These are phyloP conservation scores for Cercospora brassicicola DNA, from an alignment of 2,329 filamentous ascomycete species.

Conservation along the genomic window DNA sequence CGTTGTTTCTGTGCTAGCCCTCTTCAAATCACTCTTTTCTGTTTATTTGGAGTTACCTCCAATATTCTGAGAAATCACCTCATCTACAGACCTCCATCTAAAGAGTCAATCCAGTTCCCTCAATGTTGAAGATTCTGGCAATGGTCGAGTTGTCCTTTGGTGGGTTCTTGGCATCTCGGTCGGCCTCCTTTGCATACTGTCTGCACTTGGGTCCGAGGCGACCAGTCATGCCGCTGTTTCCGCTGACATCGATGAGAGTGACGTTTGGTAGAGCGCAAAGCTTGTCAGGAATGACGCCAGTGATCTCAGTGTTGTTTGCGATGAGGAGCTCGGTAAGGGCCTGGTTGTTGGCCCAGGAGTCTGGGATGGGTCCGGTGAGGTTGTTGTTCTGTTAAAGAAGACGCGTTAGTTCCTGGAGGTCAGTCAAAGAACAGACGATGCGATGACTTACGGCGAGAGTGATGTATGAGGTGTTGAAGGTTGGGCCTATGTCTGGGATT, in stretches of 20 bases:
- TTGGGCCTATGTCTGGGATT: not conserved
- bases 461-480: not conserved
- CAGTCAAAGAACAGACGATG: not conserved
- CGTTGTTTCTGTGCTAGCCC: not conserved
- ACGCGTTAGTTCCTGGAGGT: not conserved
- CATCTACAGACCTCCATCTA: not conserved
- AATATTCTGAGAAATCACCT: no score
- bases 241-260: conserved; percentile 16
- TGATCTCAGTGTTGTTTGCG: conserved; percentile 17
- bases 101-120: conserved; percentile 2
- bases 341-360: conserved; percentile 8
- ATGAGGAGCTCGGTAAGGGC: conserved; percentile 10
- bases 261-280: conserved; percentile 18
- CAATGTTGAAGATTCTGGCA: not conserved
- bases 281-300: conserved; percentile 16
- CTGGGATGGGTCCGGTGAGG: conserved; percentile 20
- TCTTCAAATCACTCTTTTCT: not conserved
- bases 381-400: conserved; percentile 12
- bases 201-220: conserved; percentile 19
- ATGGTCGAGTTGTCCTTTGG: not conserved
- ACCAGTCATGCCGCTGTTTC: conserved; percentile 15
- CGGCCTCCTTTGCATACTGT: conserved; percentile 3
- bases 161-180: not conserved
- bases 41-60: not conserved
- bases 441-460: not conserved